These are phyloP conservation scores for Aristolochia californica DNA, from an alignment of 164 flowering plant genomes.

Conservation along the genomic window DNA sequence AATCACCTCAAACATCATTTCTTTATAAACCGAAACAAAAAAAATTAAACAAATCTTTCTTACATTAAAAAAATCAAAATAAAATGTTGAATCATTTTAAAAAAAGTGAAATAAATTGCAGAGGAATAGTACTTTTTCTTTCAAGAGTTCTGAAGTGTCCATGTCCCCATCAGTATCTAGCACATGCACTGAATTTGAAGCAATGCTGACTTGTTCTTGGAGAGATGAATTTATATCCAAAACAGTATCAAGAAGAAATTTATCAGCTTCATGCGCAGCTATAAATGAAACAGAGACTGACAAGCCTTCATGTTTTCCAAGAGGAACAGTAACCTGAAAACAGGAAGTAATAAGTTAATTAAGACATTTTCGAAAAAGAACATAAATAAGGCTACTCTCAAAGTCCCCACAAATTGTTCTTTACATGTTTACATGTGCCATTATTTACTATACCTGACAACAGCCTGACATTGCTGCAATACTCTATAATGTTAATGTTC, in stretches of 20 bases:
- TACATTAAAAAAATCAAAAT: too few species aligned
- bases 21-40: too few species aligned
- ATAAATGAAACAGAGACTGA: slow-evolving; percentile 77
- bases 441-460: slow-evolving; percentile 56
- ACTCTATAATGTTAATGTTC: slow-evolving; percentile 51
- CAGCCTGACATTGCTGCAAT: slow-evolving; percentile 90
- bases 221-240: slow-evolving; percentile 72
- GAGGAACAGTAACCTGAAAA: slow-evolving; percentile 66
- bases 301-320: slow-evolving; percentile 62
- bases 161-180: slow-evolving; percentile 57
- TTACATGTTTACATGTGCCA: neutral
- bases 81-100: too few species aligned
- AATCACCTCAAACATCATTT: too few species aligned
- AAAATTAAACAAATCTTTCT: too few species aligned
- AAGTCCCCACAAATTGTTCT: too few species aligned
- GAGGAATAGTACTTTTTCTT: slow-evolving; percentile 58
- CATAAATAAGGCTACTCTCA: neutral
- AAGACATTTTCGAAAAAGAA: neutral
- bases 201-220: slow-evolving; percentile 54
- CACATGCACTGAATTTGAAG: slow-evolving; percentile 35
- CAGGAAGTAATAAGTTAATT: neutral
- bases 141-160: slow-evolving; percentile 79
- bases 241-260: slow-evolving; percentile 81
- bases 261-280: slow-evolving; percentile 80
- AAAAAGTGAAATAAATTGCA: too few species aligned